Conservation (phyloP, 257 asterid species). For the Plectranthus barbatus region DNA sequence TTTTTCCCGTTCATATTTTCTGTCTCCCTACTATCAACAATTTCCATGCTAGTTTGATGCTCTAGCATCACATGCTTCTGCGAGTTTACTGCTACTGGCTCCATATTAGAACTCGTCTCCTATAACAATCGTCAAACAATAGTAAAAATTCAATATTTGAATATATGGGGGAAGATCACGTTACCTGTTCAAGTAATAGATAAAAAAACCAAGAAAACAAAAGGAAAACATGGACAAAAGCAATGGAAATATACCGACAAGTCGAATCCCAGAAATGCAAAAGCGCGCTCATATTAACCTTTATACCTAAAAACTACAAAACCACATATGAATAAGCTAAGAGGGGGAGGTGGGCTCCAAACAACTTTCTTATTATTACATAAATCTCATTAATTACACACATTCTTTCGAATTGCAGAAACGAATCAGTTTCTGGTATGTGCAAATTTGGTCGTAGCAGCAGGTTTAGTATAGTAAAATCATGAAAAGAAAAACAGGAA, state of each 20-base stretch:
- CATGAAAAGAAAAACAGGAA: slow-evolving; percentile 3
- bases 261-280: slow-evolving; percentile 4
- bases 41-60: too few species aligned
- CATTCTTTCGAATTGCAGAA: slow-evolving; percentile 4
- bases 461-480: slow-evolving; percentile 7
- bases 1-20: too few species aligned
- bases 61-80: too few species aligned
- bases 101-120: slow-evolving; percentile 53
- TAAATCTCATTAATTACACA: neutral
- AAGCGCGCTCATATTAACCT: neutral
- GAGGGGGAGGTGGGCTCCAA: slow-evolving; percentile 8
- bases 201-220: neutral
- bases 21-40: too few species aligned
- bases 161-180: neutral
- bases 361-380: neutral
- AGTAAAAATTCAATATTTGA: slow-evolving; percentile 4
- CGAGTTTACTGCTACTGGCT: slow-evolving; percentile 74
- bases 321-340: slow-evolving; percentile 5
- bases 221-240: neutral
- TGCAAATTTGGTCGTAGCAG: slow-evolving; percentile 6
- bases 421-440: slow-evolving; percentile 12
- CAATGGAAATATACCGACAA: neutral
- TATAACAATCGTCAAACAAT: slow-evolving; percentile 13
- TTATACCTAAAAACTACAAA: neutral
- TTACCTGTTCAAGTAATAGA: neutral